These are phyloP conservation scores for Pharnaceum exiguum DNA, from an alignment of 148 eudicot species.

Conservation along the genomic window DNA sequence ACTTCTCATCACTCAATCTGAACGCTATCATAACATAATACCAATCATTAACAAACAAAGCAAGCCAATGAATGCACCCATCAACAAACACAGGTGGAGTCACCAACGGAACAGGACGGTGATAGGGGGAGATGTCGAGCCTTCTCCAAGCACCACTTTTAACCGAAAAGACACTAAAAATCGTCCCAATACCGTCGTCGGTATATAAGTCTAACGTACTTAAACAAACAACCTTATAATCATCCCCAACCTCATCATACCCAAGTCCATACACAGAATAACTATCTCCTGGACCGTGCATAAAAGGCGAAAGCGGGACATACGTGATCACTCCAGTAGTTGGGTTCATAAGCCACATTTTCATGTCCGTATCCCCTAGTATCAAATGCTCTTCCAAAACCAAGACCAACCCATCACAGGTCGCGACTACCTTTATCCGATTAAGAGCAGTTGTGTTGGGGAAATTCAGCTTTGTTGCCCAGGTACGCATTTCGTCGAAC, in stretches of 20 bases:
- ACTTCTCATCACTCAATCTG: constrained; percentile 4
- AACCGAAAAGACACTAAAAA: constrained; percentile 13
- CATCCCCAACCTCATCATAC: constrained; percentile 13
- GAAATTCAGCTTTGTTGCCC: background rate
- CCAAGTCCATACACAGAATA: constrained; percentile 14
- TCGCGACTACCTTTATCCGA: background rate
- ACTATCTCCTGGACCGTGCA: background rate
- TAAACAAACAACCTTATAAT: constrained; percentile 2
- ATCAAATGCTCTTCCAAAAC: no score
- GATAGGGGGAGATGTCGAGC: background rate
- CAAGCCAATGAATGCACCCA: constrained; percentile 12
- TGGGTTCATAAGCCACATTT: constrained; percentile 8
- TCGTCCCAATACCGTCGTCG: background rate
- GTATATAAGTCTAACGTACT: background rate
- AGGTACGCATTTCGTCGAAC: background rate
- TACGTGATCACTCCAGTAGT: background rate
- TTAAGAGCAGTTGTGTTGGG: background rate
- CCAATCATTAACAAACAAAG: background rate
- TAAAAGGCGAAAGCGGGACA: background rate
- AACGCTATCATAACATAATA: constrained; percentile 7
- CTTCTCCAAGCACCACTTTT: constrained; percentile 5
- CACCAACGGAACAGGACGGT: background rate
- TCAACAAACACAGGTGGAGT: background rate
- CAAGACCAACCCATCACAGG: constrained; percentile 16
- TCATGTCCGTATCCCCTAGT: background rate